A percentile compares a stretch with the other conserved stretches of the same genome.
phyloP scores from a whole-genome alignment of 1,284 basidiomycete species.

The Ganoderma lucidum region DNA sequence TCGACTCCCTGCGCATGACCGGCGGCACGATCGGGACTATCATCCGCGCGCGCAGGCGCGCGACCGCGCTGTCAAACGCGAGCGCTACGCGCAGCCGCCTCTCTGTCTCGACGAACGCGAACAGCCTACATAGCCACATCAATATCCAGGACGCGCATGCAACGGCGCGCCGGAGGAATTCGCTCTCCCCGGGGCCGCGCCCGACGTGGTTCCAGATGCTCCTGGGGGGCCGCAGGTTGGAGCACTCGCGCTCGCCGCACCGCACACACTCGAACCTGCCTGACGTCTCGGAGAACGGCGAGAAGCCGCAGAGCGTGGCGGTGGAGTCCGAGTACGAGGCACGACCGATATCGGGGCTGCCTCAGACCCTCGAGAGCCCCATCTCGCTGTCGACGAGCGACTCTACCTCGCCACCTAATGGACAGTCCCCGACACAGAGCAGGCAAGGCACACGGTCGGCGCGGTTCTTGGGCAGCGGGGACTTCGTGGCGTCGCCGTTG shows the following conservation, averaged over 20 bases:
- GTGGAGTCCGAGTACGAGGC: neutral
- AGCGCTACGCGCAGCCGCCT: constrained; percentile 30
- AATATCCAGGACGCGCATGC: neutral
- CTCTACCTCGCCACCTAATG: neutral
- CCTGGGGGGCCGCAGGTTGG: constrained; percentile 13
- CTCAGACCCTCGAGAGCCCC: constrained; percentile 22
- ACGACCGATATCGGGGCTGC: constrained; percentile 20
- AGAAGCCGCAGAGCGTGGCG: constrained; percentile 12
- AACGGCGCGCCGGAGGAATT: constrained; percentile 18
- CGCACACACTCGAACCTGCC: constrained; percentile 8
- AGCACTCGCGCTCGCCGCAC: constrained; percentile 16
- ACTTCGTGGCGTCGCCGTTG: constrained; percentile 27
- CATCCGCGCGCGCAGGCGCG: constrained; percentile 39
- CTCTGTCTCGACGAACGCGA: constrained; percentile 21
- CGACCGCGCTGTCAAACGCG: constrained; percentile 35
- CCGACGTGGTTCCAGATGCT: constrained; percentile 29
- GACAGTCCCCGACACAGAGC: constrained; percentile 2
- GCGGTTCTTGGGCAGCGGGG: constrained; percentile 25
- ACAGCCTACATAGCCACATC: constrained; percentile 25
- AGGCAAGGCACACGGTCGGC: constrained; percentile 5
- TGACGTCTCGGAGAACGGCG: constrained; percentile 24
- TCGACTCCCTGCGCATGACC: constrained; percentile 40
- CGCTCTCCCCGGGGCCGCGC: constrained; percentile 20
- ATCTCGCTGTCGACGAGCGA: constrained; percentile 7
- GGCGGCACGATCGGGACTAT: constrained; percentile 40